A percentile compares a stretch with the other conserved stretches of the same genome.
Conservation (phyloP, 2,329 filamentous ascomycete genomes). For the Corniculantispora saksenae region DNA sequence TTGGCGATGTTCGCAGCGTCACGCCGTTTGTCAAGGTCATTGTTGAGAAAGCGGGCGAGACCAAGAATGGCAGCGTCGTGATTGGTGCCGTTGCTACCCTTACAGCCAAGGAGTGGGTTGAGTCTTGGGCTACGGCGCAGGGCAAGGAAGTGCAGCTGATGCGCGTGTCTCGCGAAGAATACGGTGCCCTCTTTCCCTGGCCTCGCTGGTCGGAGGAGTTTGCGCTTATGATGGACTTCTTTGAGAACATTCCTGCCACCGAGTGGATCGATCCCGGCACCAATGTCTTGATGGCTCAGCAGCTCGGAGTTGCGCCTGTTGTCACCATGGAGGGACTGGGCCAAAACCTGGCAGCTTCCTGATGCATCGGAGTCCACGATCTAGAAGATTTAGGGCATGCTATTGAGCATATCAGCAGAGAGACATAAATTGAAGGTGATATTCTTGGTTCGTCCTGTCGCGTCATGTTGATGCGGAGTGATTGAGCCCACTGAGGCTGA, state of each 20-base stretch:
- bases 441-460: not conserved
- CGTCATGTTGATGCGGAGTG: not conserved
- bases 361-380: not conserved
- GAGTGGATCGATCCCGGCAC: not conserved
- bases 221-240: slow-evolving; percentile 6
- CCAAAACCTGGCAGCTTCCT: not conserved
- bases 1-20: slow-evolving; percentile 30
- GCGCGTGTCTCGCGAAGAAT: not conserved
- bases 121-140: not conserved
- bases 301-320: not conserved
- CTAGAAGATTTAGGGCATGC: too few species aligned
- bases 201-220: not conserved
- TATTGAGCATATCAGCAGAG: not conserved
- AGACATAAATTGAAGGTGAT: not conserved
- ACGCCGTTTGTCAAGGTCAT: not conserved
- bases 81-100: not conserved
- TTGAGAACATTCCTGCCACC: not conserved
- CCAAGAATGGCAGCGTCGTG: not conserved
- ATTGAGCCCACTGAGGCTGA: not conserved
- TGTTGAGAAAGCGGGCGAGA: not conserved
- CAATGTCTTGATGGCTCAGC: not conserved
- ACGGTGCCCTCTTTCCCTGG: not conserved
- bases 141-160: not conserved
- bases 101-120: not conserved
- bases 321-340: not conserved